A percentile compares a stretch with the other conserved stretches of the same genome.
phyloP scores from a whole-genome alignment of 805 yeast genomes.

The Candida wancherniae region DNA sequence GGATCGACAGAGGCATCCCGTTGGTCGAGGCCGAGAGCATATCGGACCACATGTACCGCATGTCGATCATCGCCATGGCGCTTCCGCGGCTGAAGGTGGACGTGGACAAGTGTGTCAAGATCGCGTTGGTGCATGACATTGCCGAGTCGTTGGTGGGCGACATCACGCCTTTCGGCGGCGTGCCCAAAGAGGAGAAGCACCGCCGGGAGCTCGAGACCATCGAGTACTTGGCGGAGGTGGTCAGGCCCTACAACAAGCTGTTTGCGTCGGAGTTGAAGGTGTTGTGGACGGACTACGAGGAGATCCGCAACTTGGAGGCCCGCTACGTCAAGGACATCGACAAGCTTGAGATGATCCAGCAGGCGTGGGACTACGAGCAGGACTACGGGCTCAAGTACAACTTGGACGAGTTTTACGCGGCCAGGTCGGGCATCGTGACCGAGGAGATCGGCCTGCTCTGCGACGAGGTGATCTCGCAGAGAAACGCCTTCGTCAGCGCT shows the following conservation, averaged over 20 bases:
- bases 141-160: conserved; percentile 95
- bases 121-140: conserved; percentile 87
- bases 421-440: conserved; percentile 61
- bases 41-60: conserved; percentile 94
- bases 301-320: conserved; percentile 76
- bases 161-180: conserved; percentile 70
- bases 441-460: conserved; percentile 67
- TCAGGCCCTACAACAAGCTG: conserved; percentile 56
- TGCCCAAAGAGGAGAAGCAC: conserved; percentile 77
- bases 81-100: conserved; percentile 53
- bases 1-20: conserved; percentile 67
- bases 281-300: conserved; percentile 87
- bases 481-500: conserved; percentile 12
- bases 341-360: conserved; percentile 79
- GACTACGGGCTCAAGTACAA: conserved; percentile 51
- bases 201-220: conserved; percentile 74
- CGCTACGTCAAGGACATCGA: conserved; percentile 90
- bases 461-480: conserved; percentile 34
- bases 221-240: conserved; percentile 53
- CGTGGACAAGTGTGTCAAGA: conserved; percentile 68
- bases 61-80: conserved; percentile 77
- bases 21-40: conserved; percentile 60
- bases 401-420: conserved; percentile 64
- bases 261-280: conserved; percentile 64
- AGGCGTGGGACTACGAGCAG: conserved; percentile 81